phyloP scores from a whole-genome alignment of 345 rosid species.

The Eucalyptus microcorys region DNA sequence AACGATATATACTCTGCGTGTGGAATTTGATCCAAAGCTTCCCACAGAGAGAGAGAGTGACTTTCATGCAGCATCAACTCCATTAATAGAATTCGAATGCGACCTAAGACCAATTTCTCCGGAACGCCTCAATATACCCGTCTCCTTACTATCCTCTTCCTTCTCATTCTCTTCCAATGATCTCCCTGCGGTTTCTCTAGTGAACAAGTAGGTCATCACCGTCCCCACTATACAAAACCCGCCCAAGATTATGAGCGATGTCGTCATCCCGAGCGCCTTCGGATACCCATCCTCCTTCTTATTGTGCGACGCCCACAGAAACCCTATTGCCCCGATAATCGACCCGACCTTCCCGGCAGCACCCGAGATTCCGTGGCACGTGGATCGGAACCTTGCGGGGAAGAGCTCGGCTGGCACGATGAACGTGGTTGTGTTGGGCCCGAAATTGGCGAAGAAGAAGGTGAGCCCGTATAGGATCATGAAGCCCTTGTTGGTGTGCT shows the following conservation, averaged over 20 bases:
- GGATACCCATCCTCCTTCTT: not conserved
- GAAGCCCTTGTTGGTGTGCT: conserved; percentile 8
- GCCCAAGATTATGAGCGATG: conserved; percentile 7
- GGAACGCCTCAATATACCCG: not conserved
- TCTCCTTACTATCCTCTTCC: not conserved
- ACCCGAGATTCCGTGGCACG: conserved; percentile 74
- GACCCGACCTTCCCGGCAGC: conserved; percentile 75
- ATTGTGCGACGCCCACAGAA: conserved; percentile 31
- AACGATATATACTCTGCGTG: not conserved
- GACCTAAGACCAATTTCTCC: not conserved
- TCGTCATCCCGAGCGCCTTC: conserved; percentile 16
- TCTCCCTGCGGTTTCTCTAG: conserved; percentile 57
- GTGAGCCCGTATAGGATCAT: conserved; percentile 34
- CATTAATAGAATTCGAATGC: not conserved
- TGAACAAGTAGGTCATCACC: conserved; percentile 33
- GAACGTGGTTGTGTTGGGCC: conserved; percentile 78
- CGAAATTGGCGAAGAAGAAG: conserved; percentile 75
- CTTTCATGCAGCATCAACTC: not conserved
- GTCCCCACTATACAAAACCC: not conserved
- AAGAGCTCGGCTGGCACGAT: conserved; percentile 75
- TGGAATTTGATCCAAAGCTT: not conserved
- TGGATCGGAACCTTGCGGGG: conserved; percentile 75
- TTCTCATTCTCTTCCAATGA: conserved; percentile 63
- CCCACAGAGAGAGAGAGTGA: not conserved
- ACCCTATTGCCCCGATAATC: conserved; percentile 45